Evolutionary conservation across 495 filamentous ascomycete species (phyloP), one percentile per base, ranked within the genome.

Genomic region (Penicillium parvum): DNA sequence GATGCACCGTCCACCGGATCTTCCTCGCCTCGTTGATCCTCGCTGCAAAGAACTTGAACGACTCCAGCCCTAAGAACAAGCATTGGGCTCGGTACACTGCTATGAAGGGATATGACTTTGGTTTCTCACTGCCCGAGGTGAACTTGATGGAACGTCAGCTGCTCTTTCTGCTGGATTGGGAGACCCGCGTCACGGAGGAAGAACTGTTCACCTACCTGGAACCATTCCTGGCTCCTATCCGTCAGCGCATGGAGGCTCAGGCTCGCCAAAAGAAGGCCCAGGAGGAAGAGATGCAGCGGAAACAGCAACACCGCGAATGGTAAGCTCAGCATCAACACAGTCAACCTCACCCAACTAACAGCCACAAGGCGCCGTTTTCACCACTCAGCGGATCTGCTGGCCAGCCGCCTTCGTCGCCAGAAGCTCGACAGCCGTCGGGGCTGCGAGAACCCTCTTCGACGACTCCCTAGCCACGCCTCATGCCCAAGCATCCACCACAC

Each of bases 101-200:
- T 28, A 82, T 92, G 43, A 79, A 83, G 52, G 83, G 82, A 34
- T 85, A 69, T 60, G 85, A 86, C 41, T 98, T 97, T 62, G 85
- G 90, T 48, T 98, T 97, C 75, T 90, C 82, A 34, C 73, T 90
- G 32, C 90, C 88, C 14, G 91, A 97, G 69, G 91, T 97, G 45
- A 97, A 96, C 71, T 76, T 96, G 35, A 97, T 97, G 91, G 91
- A 97, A 74, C 92, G 92, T 73, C 91, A 97, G 66, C 78, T 97
- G 21, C 81, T 97, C 27, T 90, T 86, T 73, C 78, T 97, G 34
- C 69, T 97, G 18, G 88, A 96, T 59, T 97, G 88, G 88, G 90
- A 97, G 46, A 77, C 91, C 43, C 76, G 87, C 39, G 87, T 97
- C 58, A 83, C 71, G 16, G 78, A 86, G 41, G 77, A 87, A 30